Evolutionary conservation across 2,329 filamentous ascomycete genomes (phyloP).

Genomic region (Xylariaceae sp.): DNA sequence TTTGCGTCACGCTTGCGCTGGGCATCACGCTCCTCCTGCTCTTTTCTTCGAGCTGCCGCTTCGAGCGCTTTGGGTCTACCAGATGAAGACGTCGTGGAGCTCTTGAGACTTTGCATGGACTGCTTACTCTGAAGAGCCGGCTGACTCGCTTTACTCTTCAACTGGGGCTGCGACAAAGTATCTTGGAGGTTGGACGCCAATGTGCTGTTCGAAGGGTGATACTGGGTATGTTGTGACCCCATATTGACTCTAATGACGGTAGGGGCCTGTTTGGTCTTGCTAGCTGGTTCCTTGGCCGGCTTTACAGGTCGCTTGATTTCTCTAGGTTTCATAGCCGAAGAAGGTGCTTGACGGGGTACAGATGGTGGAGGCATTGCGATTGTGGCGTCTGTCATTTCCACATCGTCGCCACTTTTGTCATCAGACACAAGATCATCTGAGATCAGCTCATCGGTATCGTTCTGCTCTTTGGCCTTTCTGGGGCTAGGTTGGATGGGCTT

Average conservation of each 20-base stretch:
- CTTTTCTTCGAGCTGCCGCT: slow-evolving; percentile 74
- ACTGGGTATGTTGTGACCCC: slow-evolving; percentile 57
- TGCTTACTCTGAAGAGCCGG: slow-evolving; percentile 57
- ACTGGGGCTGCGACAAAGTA: slow-evolving; percentile 44
- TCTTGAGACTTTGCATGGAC: slow-evolving; percentile 60
- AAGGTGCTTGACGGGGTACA: slow-evolving; percentile 47
- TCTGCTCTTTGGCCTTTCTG: slow-evolving; percentile 41
- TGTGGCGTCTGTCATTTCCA: slow-evolving; percentile 55
- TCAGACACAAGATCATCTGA: slow-evolving; percentile 29
- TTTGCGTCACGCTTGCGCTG: slow-evolving; percentile 79
- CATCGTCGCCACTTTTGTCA: slow-evolving; percentile 38
- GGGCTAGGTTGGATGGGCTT: slow-evolving; percentile 50
- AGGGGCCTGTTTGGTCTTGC: slow-evolving; percentile 62
- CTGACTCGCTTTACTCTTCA: slow-evolving; percentile 64
- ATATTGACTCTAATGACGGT: slow-evolving; percentile 71
- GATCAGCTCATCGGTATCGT: slow-evolving; percentile 29
- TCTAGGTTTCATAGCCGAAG: slow-evolving; percentile 46
- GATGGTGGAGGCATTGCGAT: slow-evolving; percentile 58
- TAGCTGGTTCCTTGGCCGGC: slow-evolving; percentile 55
- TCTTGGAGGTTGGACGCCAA: slow-evolving; percentile 59
- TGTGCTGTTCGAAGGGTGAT: slow-evolving; percentile 55
- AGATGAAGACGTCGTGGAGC: slow-evolving; percentile 55
- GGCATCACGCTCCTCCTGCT: slow-evolving; percentile 76
- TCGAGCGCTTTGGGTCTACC: slow-evolving; percentile 68
- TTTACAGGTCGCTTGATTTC: slow-evolving; percentile 58